A percentile compares a stretch with the other conserved stretches of the same genome.
Conservation (phyloP, 208 protist species). For the Phytomonas sp. region DNA sequence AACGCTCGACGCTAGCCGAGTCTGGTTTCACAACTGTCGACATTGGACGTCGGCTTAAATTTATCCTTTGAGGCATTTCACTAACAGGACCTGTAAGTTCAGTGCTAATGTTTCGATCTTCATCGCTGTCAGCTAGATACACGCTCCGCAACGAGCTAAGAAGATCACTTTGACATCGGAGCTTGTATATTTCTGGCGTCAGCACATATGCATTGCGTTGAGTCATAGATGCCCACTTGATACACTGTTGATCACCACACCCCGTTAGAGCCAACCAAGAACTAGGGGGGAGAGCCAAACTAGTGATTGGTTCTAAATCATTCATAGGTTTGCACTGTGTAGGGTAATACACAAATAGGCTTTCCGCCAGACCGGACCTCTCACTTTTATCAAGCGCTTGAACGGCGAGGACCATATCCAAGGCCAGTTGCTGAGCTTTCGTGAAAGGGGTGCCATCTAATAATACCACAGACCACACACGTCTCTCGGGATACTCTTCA, state of each 20-base stretch:
- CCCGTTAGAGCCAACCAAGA: background rate
- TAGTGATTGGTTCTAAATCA: background rate
- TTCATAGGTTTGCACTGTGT: background rate
- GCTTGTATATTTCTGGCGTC: slow-evolving; percentile 21
- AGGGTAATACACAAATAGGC: slow-evolving; percentile 1
- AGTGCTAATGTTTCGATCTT: background rate
- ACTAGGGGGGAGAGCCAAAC: background rate
- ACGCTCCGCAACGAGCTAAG: slow-evolving; percentile 31
- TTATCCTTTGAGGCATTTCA: background rate
- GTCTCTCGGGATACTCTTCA: slow-evolving; percentile 43
- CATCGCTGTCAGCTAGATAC: slow-evolving; percentile 14
- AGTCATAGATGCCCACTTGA: background rate
- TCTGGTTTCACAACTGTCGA: background rate
- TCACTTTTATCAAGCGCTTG: background rate
- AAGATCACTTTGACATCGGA: slow-evolving; percentile 75
- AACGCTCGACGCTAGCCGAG: background rate
- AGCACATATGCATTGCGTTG: slow-evolving; percentile 12
- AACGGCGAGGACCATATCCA: background rate
- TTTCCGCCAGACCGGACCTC: background rate
- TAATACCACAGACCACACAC: slow-evolving; percentile 64
- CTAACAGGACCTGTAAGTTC: background rate
- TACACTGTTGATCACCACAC: background rate
- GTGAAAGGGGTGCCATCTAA: slow-evolving; percentile 14
- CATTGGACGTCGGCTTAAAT: background rate
- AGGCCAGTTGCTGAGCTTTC: background rate